Base-by-base conservation (phyloP, 768 basidiomycete species). In the Amanita brunnescens region DNA sequence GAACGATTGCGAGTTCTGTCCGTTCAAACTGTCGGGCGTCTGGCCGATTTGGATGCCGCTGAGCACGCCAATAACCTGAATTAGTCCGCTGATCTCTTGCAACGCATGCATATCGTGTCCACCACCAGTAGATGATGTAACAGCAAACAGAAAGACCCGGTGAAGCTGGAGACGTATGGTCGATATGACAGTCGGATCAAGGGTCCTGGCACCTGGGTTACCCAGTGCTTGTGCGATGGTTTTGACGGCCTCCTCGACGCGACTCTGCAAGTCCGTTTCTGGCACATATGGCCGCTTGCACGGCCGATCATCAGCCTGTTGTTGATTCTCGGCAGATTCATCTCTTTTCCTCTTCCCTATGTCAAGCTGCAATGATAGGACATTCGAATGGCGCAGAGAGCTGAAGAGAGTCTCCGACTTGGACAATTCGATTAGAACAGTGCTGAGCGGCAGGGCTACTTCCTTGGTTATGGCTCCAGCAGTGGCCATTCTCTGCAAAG, bases 21-120 rank as follows among this genome's bases (percentile, higher is more conserved):
- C 62, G 34, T 57, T 41, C 30, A 59, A 61, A 6, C 67, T 59
- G n/a, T 74, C 66, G 49, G 69, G 64, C 43, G 73, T 61, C 54
- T 75, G 70, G 6, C 75, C 70, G 47, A 91, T 89, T 58, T 81
- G 85, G 38, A 87, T 82, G 1, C 83, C 85, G 54, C 82, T 86
- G 53, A 91, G 76, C 30, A 90, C 83, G 16, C 87, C 87, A 39
- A 91, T 75, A 55, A 89, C 85, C 58, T 90, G 87, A 51, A 90
- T 85, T 47, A 91, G 72, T n/a, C 85, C 85, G 38, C 81, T 78
- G 35, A 90, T 78, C 64, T 91, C 87, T 61, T 87, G 85, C 1
- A 90, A 67, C 0, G 73, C 70, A 51, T 77, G 75, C 68, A 76
- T 78, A 47, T 76, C 75, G 43, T 65, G 67, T 26, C 77, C 81